Base-by-base conservation (phyloP, 2,329 filamentous ascomycete genomes). In the Aspergillus thermomutatus region DNA sequence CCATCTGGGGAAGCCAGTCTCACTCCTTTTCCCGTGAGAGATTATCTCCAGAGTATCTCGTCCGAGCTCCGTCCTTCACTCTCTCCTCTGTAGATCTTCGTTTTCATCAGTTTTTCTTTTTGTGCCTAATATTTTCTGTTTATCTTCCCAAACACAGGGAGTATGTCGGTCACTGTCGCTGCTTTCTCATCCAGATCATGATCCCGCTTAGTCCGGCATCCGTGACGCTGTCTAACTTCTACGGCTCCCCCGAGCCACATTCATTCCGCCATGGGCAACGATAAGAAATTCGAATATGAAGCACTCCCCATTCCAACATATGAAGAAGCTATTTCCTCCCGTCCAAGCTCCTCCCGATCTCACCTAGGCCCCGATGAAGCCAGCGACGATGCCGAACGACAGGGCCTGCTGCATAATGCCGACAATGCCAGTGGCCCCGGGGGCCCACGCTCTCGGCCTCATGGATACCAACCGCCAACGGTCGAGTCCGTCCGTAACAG, bases 231-330 rank as follows among this genome's bases (percentile, higher is more conserved):
- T 68, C 64, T 59, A 64, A 60, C 64, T 69, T 54, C 61, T 60
- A 65, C 63, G 59, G 70, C 71, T 73, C 69, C 55, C 60, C 60
- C 58, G 67, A 70, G 71, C 66, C 64, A 60, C 63, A 57, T 53
- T 55, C 59, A 61, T 61, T 60, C 61, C 66, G 67, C 66, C 64
- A 77, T 77, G 75, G 69, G 70, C 60, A 69, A 65, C 66, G 81
- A 82, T 72, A 78, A 83, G 72, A 85, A 85, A 67, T 74, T 74
- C 64, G 78, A 78, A 58, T 86, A 87, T 73, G 82, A 84, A 68
- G 76, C 81, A 60, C 80, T 88, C 48, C 88, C 90, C 31, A 93
- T 94, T 70, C 91, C 90, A 28, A 86, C 87, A 47, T 94, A 94
- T 75, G 90, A 93, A 73, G 90, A 95, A 78, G 90, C 91, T 61